A percentile compares a stretch with the other conserved stretches of the same genome.
Evolutionary conservation across 495 filamentous ascomycete species (phyloP).

Genomic region (Neurospora tetrasperma): DNA sequence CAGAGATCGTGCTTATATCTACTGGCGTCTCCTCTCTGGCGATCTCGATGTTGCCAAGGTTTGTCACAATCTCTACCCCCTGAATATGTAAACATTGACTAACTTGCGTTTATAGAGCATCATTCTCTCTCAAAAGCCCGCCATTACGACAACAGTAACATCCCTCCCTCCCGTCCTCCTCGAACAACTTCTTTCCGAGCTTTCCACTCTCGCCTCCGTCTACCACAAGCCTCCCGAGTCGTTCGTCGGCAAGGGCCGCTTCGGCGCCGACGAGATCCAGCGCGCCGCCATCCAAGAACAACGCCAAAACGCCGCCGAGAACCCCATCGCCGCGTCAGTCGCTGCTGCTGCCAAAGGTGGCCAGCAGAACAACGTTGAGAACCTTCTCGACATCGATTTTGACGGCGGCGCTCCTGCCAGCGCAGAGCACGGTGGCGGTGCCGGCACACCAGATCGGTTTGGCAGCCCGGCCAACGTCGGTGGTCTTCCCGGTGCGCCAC

Average conservation of each 20-base stretch:
- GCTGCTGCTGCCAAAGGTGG: conserved; percentile 54
- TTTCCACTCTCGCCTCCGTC: conserved; percentile 92
- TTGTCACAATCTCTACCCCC: neutral
- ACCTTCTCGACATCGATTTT: conserved; percentile 95
- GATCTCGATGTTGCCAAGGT: conserved; percentile 74
- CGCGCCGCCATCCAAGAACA: conserved; percentile 94
- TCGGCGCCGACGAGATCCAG: conserved; percentile 85
- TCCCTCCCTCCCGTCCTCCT: conserved; percentile 84
- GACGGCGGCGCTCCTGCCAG: conserved; percentile 89
- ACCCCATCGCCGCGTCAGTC: conserved; percentile 80
- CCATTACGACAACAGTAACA: conserved; percentile 93
- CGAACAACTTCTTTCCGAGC: conserved; percentile 93
- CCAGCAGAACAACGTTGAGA: conserved; percentile 74
- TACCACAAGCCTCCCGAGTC: conserved; percentile 97
- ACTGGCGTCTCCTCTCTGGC: conserved; percentile 94
- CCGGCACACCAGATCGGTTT: conserved; percentile 74
- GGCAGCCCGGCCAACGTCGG: conserved; percentile 48
- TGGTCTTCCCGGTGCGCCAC: conserved; percentile 16
- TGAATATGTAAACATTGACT: neutral
- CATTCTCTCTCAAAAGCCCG: conserved; percentile 94
- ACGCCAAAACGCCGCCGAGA: conserved; percentile 81
- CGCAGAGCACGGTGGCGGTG: conserved; percentile 56
- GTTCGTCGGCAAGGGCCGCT: conserved; percentile 87
- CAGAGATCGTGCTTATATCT: conserved; percentile 95
- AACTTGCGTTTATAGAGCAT: conserved; percentile 33